These are phyloP conservation scores for Scedosporium boydii DNA, from an alignment of 2,329 filamentous ascomycete genomes.

Conservation along the genomic window DNA sequence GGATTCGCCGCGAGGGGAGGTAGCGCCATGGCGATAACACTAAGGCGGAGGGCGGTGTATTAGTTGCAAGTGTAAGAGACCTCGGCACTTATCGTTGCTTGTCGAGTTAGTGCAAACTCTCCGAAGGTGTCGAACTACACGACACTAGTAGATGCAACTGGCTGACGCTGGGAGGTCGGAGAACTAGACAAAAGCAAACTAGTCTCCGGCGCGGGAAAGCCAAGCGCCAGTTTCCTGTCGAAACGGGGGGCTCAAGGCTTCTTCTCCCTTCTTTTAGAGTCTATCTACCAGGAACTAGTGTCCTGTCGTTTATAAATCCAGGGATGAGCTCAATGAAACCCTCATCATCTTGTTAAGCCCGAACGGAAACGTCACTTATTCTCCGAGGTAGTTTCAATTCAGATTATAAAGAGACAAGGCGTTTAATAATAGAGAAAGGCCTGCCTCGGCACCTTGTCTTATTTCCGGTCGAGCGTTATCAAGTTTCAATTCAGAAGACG, in stretches of 20 bases:
- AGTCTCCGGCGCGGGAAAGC: not conserved
- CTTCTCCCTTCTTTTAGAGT: not conserved
- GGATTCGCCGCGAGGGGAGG: not conserved
- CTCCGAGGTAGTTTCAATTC: too few species aligned
- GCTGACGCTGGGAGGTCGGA: constrained; percentile 6
- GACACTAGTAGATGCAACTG: not conserved
- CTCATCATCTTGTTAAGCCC: too few species aligned
- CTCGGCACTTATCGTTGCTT: not conserved
- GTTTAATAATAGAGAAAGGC: too few species aligned
- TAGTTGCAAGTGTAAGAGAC: not conserved
- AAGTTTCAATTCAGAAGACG: too few species aligned
- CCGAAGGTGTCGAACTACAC: not conserved
- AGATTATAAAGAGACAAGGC: too few species aligned
- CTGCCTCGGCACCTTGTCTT: too few species aligned
- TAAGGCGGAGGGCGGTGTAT: not conserved
- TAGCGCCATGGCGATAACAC: not conserved
- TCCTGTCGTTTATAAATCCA: too few species aligned
- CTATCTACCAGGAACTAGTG: not conserved
- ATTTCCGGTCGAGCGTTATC: too few species aligned
- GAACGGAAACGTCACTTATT: too few species aligned
- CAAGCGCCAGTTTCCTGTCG: not conserved
- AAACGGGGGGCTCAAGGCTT: not conserved
- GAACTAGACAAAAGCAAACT: constrained; percentile 4
- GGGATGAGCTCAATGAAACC: too few species aligned
- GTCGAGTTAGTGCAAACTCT: not conserved